These are phyloP conservation scores for Chytriomyces sp. DNA, from an alignment of 192 early-diverging fungal genomes.

Conservation along the genomic window DNA sequence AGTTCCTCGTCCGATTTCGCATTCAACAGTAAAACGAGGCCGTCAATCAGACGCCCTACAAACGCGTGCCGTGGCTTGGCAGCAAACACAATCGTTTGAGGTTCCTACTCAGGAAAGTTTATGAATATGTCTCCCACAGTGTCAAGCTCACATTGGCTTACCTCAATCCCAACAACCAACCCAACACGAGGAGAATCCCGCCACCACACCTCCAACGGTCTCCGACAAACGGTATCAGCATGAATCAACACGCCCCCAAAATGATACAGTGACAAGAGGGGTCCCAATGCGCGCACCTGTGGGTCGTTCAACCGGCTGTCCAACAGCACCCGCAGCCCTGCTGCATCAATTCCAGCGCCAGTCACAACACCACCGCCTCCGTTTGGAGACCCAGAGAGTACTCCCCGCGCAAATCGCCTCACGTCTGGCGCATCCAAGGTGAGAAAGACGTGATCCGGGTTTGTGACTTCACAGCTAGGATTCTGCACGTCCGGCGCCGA, in stretches of 20 bases:
- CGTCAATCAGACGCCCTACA: background rate
- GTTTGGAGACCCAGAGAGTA: too few species aligned
- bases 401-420: background rate
- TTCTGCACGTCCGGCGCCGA: too few species aligned
- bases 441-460: background rate
- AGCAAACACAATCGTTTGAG: background rate
- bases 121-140: background rate
- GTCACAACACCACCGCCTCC: too few species aligned
- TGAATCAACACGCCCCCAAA: background rate
- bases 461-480: background rate
- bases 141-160: background rate
- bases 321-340: background rate
- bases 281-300: background rate
- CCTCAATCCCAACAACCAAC: background rate
- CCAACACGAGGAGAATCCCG: background rate
- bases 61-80: background rate
- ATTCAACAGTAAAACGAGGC: too few species aligned
- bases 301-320: background rate
- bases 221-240: background rate
- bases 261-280: background rate
- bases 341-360: background rate
- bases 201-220: background rate
- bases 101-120: background rate
- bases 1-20: too few species aligned
- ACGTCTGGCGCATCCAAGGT: background rate